These are phyloP conservation scores for Luzula sylvatica DNA, from an alignment of 176 grass and related monocot species.

Conservation along the genomic window DNA sequence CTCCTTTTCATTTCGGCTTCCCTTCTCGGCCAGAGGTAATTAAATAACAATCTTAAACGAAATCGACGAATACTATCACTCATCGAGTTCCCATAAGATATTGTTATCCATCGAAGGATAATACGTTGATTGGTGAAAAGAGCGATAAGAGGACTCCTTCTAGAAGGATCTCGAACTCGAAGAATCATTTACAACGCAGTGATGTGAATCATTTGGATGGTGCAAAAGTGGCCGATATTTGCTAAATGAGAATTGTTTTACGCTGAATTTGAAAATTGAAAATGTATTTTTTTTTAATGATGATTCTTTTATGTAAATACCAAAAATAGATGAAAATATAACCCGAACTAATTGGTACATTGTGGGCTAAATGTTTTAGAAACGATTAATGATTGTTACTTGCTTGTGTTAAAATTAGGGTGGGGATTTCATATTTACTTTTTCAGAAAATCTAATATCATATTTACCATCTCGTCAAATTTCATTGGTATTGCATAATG, in stretches of 20 bases:
- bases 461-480: no score
- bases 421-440: not conserved
- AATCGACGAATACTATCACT: slow-evolving; percentile 43
- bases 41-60: slow-evolving; percentile 18
- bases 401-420: no score
- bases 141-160: slow-evolving; percentile 14
- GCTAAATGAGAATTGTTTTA: slow-evolving; percentile 59
- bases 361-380: no score
- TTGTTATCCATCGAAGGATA: slow-evolving; percentile 32
- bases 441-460: no score
- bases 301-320: slow-evolving; percentile 64
- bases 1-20: slow-evolving; percentile 90
- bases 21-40: slow-evolving; percentile 98
- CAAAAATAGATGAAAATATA: slow-evolving; percentile 17
- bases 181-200: slow-evolving; percentile 32
- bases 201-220: slow-evolving; percentile 41
- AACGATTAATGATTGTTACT: no score
- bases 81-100: slow-evolving; percentile 58
- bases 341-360: not conserved
- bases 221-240: slow-evolving; percentile 44
- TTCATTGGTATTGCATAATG: no score
- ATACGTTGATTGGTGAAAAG: not conserved
- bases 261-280: slow-evolving; percentile 22
- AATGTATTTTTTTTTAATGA: slow-evolving; percentile 32
- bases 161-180: slow-evolving; percentile 41